Percentiles rank a stretch among this genome's conserved stretches.
phyloP scores from a whole-genome alignment of 768 basidiomycete genomes.

The Pleurotus tuoliensis region DNA sequence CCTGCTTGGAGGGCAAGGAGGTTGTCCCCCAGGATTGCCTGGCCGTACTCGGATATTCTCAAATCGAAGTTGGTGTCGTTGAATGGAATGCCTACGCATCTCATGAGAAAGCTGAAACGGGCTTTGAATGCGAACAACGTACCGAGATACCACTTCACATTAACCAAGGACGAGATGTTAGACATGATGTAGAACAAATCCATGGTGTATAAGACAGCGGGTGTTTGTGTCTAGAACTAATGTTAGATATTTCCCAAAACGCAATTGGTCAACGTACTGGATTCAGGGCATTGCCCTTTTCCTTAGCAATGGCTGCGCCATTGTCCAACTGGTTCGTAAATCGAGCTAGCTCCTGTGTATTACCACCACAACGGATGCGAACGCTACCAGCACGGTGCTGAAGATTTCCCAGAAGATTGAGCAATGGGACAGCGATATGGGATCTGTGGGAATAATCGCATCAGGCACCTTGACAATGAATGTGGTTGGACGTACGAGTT shows the following conservation, averaged over 20 bases:
- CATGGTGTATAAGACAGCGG: slow-evolving; percentile 46
- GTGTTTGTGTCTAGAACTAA: slow-evolving; percentile 43
- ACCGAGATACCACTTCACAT: slow-evolving; percentile 52
- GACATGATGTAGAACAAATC: slow-evolving; percentile 53
- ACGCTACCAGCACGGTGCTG: slow-evolving; percentile 45
- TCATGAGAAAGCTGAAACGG: too few species aligned
- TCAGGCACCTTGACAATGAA: not conserved
- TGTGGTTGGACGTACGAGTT: slow-evolving; percentile 35
- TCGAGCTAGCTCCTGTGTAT: slow-evolving; percentile 49
- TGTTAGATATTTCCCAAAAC: not conserved
- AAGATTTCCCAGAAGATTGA: slow-evolving; percentile 30
- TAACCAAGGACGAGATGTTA: slow-evolving; percentile 41
- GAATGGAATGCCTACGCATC: slow-evolving; percentile 35
- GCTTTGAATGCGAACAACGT: not conserved
- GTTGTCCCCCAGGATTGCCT: slow-evolving; percentile 47
- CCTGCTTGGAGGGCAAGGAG: slow-evolving; percentile 51
- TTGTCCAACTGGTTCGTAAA: slow-evolving; percentile 29
- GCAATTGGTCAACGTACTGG: slow-evolving; percentile 20
- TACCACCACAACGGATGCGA: slow-evolving; percentile 52
- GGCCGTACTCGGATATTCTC: slow-evolving; percentile 41
- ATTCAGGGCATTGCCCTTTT: slow-evolving; percentile 19
- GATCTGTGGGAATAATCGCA: not conserved
- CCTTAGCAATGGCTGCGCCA: slow-evolving; percentile 38
- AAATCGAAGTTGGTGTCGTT: slow-evolving; percentile 46
- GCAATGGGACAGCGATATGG: slow-evolving; percentile 12